Conservation (phyloP, 106 monocot species). For the Dioscorea zingiberensis region DNA sequence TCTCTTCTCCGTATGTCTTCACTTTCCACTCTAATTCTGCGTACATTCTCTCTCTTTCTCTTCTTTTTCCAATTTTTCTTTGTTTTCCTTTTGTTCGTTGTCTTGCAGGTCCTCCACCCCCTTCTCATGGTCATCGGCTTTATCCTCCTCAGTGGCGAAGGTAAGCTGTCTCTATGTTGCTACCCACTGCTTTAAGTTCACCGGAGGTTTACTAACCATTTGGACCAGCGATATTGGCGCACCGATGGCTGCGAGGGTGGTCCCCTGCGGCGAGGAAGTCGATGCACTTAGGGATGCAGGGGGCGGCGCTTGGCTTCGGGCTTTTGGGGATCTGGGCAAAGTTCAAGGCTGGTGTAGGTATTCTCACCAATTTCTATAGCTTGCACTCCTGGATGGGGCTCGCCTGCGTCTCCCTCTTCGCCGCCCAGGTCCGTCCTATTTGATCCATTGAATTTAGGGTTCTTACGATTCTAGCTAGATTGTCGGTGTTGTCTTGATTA, state of each 20-base stretch:
- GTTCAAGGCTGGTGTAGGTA: slow-evolving; percentile 38
- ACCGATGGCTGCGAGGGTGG: slow-evolving; percentile 34
- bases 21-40: not conserved
- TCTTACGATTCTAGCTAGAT: too few relatives aligned
- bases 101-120: slow-evolving; percentile 57
- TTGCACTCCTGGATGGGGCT: slow-evolving; percentile 82
- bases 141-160: slow-evolving; percentile 80
- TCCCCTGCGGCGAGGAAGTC: slow-evolving; percentile 38
- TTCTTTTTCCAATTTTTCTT: not conserved
- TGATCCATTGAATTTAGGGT: too few relatives aligned
- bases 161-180: slow-evolving; percentile 10
- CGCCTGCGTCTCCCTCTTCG: slow-evolving; percentile 47
- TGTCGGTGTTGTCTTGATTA: too few relatives aligned
- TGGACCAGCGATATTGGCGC: slow-evolving; percentile 44
- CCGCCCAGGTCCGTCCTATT: slow-evolving; percentile 41
- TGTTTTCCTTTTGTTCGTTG: not conserved
- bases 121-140: slow-evolving; percentile 79
- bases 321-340: slow-evolving; percentile 65
- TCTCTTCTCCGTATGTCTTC: slow-evolving; percentile 44
- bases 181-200: too few relatives aligned
- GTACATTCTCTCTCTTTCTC: not conserved
- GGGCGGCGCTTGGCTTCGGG: slow-evolving; percentile 47
- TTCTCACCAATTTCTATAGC: slow-evolving; percentile 60
- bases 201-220: not conserved
- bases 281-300: slow-evolving; percentile 49